These are phyloP conservation scores for Vanderwaltozyma verrucispora DNA, from an alignment of 805 yeast species.

Conservation along the genomic window DNA sequence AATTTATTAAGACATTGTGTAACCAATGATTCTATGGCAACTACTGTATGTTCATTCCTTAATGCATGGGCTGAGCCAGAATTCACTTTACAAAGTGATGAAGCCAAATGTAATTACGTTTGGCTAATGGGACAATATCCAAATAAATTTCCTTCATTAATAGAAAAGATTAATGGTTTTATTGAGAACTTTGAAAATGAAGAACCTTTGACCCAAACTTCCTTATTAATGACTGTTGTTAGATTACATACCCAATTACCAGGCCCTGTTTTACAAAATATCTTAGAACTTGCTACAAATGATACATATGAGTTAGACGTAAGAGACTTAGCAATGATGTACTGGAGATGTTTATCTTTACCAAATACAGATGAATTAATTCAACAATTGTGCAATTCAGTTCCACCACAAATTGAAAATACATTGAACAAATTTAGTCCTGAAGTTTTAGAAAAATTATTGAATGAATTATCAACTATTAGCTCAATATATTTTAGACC, in stretches of 20 bases:
- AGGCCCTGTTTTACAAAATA: conserved; percentile 44
- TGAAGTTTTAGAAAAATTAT: conserved; percentile 51
- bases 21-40: conserved; percentile 22
- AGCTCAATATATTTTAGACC: conserved; percentile 89
- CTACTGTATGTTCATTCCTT: conserved; percentile 19
- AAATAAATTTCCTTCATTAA: conserved; percentile 44
- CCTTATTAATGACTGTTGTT: conserved; percentile 51
- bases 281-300: conserved; percentile 53
- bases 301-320: conserved; percentile 65
- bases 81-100: conserved; percentile 36
- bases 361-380: conserved; percentile 24
- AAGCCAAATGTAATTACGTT: conserved; percentile 41
- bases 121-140: conserved; percentile 71
- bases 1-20: conserved; percentile 61
- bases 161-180: conserved; percentile 35
- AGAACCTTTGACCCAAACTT: conserved; percentile 51
- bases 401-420: conserved; percentile 60
- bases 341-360: conserved; percentile 64
- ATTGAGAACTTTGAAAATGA: conserved; percentile 46
- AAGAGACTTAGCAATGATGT: conserved; percentile 68
- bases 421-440: conserved; percentile 67
- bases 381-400: conserved; percentile 25
- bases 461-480: conserved; percentile 70
- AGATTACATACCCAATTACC: conserved; percentile 37
- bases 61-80: conserved; percentile 37